Conservation (phyloP, 2,329 filamentous ascomycete species). For the Neopestalotiopsis clavispora region DNA sequence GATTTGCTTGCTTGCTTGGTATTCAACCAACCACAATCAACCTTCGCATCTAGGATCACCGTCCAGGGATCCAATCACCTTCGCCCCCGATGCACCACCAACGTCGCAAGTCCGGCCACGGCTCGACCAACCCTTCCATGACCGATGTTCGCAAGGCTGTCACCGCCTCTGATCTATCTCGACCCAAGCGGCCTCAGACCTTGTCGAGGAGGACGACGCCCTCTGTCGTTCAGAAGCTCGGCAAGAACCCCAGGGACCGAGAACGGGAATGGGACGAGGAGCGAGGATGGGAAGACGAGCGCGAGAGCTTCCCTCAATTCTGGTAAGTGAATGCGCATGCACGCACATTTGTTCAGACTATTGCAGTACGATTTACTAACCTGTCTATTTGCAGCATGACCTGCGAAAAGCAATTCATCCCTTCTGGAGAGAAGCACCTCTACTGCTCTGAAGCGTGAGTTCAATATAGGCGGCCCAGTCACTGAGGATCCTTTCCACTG, state of each 20-base stretch:
- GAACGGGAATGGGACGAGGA: slow-evolving; percentile 56
- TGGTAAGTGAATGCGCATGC: slow-evolving; percentile 53
- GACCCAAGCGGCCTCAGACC: slow-evolving; percentile 51
- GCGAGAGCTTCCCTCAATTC: slow-evolving; percentile 68
- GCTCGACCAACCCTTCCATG: slow-evolving; percentile 55
- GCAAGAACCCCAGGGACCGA: slow-evolving; percentile 55
- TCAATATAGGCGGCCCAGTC: slow-evolving; percentile 23
- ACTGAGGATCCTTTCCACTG: slow-evolving; percentile 27
- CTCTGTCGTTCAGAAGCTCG: slow-evolving; percentile 49
- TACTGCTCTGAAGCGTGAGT: slow-evolving; percentile 70
- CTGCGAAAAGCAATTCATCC: slow-evolving; percentile 69
- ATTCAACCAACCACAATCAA: slow-evolving; percentile 22
- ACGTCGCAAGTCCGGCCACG: slow-evolving; percentile 61
- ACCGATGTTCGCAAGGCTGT: slow-evolving; percentile 60
- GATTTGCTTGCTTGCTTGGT: neutral
- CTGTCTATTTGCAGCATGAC: slow-evolving; percentile 58
- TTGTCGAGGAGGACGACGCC: slow-evolving; percentile 49
- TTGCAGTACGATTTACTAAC: slow-evolving; percentile 27
- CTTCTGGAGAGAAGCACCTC: slow-evolving; percentile 59
- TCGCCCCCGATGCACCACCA: slow-evolving; percentile 57
- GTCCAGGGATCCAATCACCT: slow-evolving; percentile 27
- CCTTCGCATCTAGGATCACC: slow-evolving; percentile 19
- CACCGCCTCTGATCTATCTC: slow-evolving; percentile 49
- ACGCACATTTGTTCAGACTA: slow-evolving; percentile 12
- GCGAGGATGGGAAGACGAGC: slow-evolving; percentile 58